Evolutionary conservation across 1,284 basidiomycete genomes (phyloP).

Genomic region (Sanguinoderma infundibulare): DNA sequence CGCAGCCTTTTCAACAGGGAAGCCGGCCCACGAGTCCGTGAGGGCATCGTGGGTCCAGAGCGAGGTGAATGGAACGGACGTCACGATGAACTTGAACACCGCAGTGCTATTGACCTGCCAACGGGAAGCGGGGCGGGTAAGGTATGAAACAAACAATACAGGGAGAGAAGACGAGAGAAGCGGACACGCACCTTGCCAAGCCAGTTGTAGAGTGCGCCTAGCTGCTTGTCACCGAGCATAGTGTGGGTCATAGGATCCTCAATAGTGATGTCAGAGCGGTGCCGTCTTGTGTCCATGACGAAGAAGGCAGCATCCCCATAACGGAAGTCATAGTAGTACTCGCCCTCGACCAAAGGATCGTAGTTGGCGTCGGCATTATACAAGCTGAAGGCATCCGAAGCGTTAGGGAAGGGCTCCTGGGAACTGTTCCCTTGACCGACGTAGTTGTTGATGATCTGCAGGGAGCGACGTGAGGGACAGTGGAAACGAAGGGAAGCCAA

Average conservation of each 20-base stretch:
- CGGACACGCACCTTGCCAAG: constrained; percentile 48
- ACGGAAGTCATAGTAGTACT: constrained; percentile 68
- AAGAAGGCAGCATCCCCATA: constrained; percentile 80
- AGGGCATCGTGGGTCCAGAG: constrained; percentile 76
- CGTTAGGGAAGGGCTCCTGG: constrained; percentile 59
- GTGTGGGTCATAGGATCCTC: constrained; percentile 53
- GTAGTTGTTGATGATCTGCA: constrained; percentile 67
- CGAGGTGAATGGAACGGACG: constrained; percentile 79
- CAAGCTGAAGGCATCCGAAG: constrained; percentile 64
- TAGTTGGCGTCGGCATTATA: constrained; percentile 76
- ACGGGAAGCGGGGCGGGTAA: not conserved
- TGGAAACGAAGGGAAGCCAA: not conserved
- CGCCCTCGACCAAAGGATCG: constrained; percentile 48
- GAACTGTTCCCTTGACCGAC: constrained; percentile 59
- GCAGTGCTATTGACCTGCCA: constrained; percentile 70
- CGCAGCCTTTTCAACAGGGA: constrained; percentile 62
- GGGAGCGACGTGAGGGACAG: constrained; percentile 7
- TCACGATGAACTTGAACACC: constrained; percentile 83
- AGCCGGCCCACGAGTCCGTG: constrained; percentile 76
- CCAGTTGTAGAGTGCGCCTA: constrained; percentile 71
- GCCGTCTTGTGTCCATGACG: constrained; percentile 77
- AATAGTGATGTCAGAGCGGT: constrained; percentile 54
- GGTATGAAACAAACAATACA: not conserved
- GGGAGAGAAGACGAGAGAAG: not conserved
- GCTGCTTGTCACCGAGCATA: constrained; percentile 77